phyloP scores from a whole-genome alignment of 441 rosid genomes.

The Codiaeum variegatum region DNA sequence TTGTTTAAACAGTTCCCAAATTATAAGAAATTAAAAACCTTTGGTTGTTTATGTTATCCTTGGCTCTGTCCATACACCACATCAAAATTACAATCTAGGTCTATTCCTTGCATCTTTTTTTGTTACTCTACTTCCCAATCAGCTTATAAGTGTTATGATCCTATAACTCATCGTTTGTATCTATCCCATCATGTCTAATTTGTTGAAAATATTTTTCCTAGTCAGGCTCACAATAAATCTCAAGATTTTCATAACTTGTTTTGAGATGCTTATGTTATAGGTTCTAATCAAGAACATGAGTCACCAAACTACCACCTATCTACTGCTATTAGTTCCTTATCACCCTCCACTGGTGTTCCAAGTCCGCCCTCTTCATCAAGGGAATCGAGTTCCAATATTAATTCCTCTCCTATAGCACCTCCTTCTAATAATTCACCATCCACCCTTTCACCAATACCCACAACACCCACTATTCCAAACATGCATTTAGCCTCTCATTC shows the following conservation, averaged over 20 bases:
- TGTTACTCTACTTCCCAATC: not conserved
- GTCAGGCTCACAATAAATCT: not conserved
- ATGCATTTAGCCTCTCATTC: too few species aligned
- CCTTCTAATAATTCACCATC: too few species aligned
- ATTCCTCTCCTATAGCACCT: too few species aligned
- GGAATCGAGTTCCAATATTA: too few species aligned
- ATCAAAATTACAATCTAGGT: not conserved
- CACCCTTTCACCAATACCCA: not conserved
- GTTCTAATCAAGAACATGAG: not conserved
- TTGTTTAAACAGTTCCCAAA: not conserved
- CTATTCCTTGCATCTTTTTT: not conserved
- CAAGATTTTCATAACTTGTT: not conserved
- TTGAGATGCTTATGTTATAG: not conserved
- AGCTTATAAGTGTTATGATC: not conserved
- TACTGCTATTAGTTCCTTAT: too few species aligned
- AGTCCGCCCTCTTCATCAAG: too few species aligned
- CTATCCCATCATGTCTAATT: not conserved
- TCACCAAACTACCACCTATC: too few species aligned
- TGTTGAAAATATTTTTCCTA: not conserved
- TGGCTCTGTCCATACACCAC: not conserved
- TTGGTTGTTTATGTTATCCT: not conserved
- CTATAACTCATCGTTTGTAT: not conserved
- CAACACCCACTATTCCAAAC: not conserved
- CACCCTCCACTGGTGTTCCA: too few species aligned
- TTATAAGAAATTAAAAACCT: not conserved